These are phyloP conservation scores for Ilex paraguariensis DNA, from an alignment of 305 asterid genomes.

Conservation along the genomic window DNA sequence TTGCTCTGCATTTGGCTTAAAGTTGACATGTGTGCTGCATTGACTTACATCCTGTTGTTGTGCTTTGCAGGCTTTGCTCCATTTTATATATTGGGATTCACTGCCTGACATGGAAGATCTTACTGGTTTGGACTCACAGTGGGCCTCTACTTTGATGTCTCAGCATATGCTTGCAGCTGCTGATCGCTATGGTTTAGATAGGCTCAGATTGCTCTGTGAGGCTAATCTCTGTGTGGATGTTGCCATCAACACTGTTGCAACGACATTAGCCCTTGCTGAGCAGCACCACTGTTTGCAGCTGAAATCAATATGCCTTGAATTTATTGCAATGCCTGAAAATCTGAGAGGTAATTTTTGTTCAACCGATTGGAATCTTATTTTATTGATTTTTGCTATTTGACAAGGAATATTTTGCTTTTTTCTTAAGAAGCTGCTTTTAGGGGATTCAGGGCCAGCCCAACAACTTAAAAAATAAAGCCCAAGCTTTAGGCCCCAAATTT, in stretches of 20 bases:
- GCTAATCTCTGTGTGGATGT: constrained; percentile 74
- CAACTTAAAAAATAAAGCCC: too few relatives aligned
- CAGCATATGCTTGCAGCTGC: constrained; percentile 98
- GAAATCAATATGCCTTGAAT: constrained; percentile 81
- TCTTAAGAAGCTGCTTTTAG: not conserved
- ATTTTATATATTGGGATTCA: constrained; percentile 81
- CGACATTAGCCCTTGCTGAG: constrained; percentile 89
- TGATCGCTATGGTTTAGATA: constrained; percentile 83
- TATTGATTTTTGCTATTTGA: not conserved
- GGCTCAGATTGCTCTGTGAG: constrained; percentile 83
- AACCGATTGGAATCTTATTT: not conserved
- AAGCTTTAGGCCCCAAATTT: too few relatives aligned
- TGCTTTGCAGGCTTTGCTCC: constrained; percentile 68
- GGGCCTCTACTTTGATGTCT: constrained; percentile 87
- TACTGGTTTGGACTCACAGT: constrained; percentile 72
- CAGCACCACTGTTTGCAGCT: constrained; percentile 92
- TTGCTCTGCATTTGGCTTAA: not conserved
- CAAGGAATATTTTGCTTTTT: not conserved
- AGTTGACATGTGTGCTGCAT: not conserved
- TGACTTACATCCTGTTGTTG: not conserved
- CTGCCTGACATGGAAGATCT: constrained; percentile 84
- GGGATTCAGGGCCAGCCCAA: too few relatives aligned
- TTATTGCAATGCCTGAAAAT: constrained; percentile 79
- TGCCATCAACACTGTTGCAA: constrained; percentile 93
- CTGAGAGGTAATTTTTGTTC: constrained; percentile 60